Base-by-base conservation (phyloP, 345 rosid species). In the Eucalyptus rudis region DNA sequence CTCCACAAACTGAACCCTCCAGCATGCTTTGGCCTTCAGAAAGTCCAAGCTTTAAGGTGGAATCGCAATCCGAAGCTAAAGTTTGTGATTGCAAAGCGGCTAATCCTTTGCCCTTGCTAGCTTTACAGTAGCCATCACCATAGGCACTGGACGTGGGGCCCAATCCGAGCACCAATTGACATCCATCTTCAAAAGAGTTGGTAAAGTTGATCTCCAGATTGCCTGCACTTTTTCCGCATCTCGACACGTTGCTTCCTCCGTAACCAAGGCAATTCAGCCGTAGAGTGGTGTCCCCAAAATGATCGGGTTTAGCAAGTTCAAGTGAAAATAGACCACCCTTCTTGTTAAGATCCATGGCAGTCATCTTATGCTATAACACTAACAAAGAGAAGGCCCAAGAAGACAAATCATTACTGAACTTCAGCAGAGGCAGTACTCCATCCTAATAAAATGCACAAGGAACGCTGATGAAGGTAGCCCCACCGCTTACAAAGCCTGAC, bases 401-500 rank as follows among this genome's bases (percentile, higher is more conserved):
- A 76, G 71, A 89, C 88, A 47, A 86, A 85, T 89, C 71, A 90
- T 91, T 85, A 89, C 71, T 76, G 87, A 52, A 92, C 89, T 88
- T 88, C 49, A 91, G 89, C 86, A 90, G 71, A 62, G 64, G 81
- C 83, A 76, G 45, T 36, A 76, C 27, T 76, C 84, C 47, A 40
- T 76, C 83, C 83, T 76, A 76, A 40, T 88, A 64, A 92, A 83
- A 91, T 88, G 88, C 89, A 89, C 89, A 64, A 59, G 71, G 86
- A 88, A 45, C n/a, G 84, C 88, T 89, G 52, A 90, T 87, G 22
- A 90, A 87, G 58, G 88, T 88, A 87, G 92, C 90, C 89, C 99
- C 99, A 89, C 97, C 96, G 88, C 99, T 97, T 86, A 97, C 97
- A 92, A 96, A 96, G 85, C 99, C 99, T 31, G 97, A 96, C 44